Evolutionary conservation across 2,329 filamentous ascomycete genomes (phyloP).

Genomic region (Fusarium sp.): DNA sequence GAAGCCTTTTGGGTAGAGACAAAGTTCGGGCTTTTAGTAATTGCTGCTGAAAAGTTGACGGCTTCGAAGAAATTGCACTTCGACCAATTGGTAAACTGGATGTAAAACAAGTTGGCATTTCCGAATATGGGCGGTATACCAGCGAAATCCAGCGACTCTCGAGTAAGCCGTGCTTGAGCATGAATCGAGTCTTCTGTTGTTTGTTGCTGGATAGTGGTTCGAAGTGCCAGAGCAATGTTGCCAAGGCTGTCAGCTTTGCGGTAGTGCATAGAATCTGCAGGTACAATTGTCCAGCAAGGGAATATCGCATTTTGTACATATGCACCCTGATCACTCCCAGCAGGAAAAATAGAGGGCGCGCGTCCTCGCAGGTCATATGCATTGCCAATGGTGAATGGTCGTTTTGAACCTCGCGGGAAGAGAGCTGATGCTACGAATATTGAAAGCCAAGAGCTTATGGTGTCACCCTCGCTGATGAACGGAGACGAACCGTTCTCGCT

Average conservation of each 20-base stretch:
- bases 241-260: neutral
- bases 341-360: constrained; percentile 14
- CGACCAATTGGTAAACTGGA: constrained; percentile 6
- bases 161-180: constrained; percentile 11
- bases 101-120: neutral
- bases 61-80: neutral
- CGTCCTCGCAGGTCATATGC: constrained; percentile 18
- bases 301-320: constrained; percentile 20
- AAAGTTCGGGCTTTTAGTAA: neutral
- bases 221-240: constrained; percentile 4
- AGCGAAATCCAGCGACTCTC: neutral
- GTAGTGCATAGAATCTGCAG: neutral
- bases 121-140: constrained; percentile 26
- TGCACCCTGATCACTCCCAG: neutral
- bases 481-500: neutral
- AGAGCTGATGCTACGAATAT: neutral
- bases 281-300: constrained; percentile 5
- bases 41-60: constrained; percentile 11
- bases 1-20: too few relatives aligned
- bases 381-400: constrained; percentile 7
- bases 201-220: constrained; percentile 3
- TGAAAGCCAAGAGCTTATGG: constrained; percentile 9
- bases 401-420: constrained; percentile 4
- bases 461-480: constrained; percentile 19
- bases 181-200: constrained; percentile 11